Evolutionary conservation across 2,329 filamentous ascomycete species (phyloP).

Genomic region (Hortaea werneckii): DNA sequence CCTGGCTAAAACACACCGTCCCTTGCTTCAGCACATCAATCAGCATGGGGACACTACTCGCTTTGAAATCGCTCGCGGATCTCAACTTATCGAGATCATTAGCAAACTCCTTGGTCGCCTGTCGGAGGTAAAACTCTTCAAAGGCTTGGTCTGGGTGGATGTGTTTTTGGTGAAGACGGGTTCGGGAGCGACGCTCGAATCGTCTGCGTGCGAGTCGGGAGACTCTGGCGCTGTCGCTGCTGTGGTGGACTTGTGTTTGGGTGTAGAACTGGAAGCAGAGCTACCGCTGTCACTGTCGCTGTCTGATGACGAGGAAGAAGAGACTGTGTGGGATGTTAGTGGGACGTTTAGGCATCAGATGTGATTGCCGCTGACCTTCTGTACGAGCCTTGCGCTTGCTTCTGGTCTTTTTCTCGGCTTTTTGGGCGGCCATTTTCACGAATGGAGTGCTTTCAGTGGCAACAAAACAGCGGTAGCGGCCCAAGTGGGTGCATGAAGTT

Average conservation of each 20-base stretch:
- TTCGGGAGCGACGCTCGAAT: not conserved
- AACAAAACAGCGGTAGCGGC: not conserved
- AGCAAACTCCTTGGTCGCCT: constrained; percentile 58
- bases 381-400: constrained; percentile 2
- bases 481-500: not conserved
- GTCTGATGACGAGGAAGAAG: constrained; percentile 3
- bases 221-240: not conserved
- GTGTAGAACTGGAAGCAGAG: not conserved
- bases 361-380: not conserved
- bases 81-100: constrained; percentile 65
- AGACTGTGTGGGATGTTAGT: not conserved
- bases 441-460: not conserved
- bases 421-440: not conserved
- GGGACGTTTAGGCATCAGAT: not conserved
- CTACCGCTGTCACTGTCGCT: not conserved
- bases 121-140: constrained; percentile 58
- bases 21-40: constrained; percentile 61
- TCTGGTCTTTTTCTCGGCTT: constrained; percentile 1
- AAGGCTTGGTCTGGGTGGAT: constrained; percentile 34
- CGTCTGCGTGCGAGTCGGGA: not conserved
- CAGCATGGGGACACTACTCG: constrained; percentile 50
- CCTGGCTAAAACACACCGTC: constrained; percentile 48
- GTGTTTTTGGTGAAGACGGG: constrained; percentile 1
- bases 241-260: not conserved
- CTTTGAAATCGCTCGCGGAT: constrained; percentile 57